Conservation (phyloP, 78 protist genomes). For the Emiliania huxleyi region DNA sequence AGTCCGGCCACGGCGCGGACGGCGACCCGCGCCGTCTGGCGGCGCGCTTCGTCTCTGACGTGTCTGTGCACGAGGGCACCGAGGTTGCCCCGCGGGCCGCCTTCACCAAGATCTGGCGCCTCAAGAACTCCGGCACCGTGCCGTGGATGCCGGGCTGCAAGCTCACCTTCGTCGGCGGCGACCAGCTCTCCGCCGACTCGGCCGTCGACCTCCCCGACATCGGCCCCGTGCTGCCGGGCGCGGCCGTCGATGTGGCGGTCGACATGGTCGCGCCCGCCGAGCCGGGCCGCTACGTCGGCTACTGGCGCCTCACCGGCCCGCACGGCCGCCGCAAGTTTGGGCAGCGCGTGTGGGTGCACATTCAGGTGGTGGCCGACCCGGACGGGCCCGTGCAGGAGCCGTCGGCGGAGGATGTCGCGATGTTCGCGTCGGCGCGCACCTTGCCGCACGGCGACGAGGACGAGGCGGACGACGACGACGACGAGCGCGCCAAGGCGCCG, state of each 20-base stretch:
- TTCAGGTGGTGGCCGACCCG: constrained; percentile 27
- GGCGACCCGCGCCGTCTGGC: not conserved
- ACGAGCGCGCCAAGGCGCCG: not conserved
- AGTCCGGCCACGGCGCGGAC: not conserved
- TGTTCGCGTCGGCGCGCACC: no score
- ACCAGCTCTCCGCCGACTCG: not conserved
- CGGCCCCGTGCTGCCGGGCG: constrained; percentile 28
- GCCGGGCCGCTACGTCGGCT: constrained; percentile 60
- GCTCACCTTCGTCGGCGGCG: constrained; percentile 57
- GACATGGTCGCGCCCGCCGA: constrained; percentile 51
- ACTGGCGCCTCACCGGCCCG: constrained; percentile 59
- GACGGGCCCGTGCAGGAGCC: not conserved
- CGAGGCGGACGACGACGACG: not conserved
- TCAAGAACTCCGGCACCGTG: constrained; percentile 50
- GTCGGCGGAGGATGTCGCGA: not conserved
- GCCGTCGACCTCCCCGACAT: not conserved
- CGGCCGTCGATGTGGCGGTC: constrained; percentile 47
- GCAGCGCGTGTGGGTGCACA: constrained; percentile 51
- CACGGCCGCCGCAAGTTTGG: constrained; percentile 54
- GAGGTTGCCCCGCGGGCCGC: constrained; percentile 19
- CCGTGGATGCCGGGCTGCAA: constrained; percentile 59
- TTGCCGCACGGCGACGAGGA: not conserved
- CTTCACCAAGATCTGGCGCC: constrained; percentile 67
- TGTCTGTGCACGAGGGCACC: constrained; percentile 64
- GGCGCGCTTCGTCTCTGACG: constrained; percentile 61